phyloP scores from a whole-genome alignment of 352 stramenopile genomes.

The Globisporangium okanoganense region DNA sequence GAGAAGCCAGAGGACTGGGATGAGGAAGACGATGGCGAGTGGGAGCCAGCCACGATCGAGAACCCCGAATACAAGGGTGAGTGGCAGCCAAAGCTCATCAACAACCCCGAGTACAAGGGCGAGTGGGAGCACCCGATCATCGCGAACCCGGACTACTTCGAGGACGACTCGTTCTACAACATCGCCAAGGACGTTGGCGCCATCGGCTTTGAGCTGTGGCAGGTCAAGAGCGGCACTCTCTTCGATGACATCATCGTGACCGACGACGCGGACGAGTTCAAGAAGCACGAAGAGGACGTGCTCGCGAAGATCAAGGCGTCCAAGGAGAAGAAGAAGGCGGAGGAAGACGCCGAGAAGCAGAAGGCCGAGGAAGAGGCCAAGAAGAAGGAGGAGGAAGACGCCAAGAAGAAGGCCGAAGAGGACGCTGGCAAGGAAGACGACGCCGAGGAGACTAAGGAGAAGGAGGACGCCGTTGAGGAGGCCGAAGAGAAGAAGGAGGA shows the following conservation, averaged over 20 bases:
- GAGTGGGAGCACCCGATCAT: conserved; percentile 96
- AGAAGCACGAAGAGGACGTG: conserved; percentile 94
- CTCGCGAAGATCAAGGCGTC: conserved; percentile 86
- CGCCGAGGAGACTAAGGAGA: conserved; percentile 14
- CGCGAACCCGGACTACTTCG: conserved; percentile 96
- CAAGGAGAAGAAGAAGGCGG: conserved; percentile 71
- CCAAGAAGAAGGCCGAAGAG: conserved; percentile 53
- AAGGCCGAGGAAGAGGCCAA: conserved; percentile 68
- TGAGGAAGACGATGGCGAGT: conserved; percentile 98
- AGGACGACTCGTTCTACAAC: conserved; percentile 94
- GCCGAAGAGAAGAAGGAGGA: conserved; percentile 18
- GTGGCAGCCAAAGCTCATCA: conserved; percentile 98
- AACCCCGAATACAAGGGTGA: conserved; percentile 99
- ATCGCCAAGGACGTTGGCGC: conserved; percentile 94
- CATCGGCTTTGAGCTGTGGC: conserved; percentile 99
- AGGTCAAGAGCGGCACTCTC: conserved; percentile 97
- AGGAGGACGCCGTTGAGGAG: conserved; percentile 14
- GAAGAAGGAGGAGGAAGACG: conserved; percentile 71
- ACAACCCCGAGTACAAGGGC: conserved; percentile 99
- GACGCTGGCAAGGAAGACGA: conserved; percentile 45
- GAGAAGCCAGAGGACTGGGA: conserved; percentile 98
- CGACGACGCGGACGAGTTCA: conserved; percentile 95
- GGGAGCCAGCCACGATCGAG: conserved; percentile 93
- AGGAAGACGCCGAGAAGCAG: conserved; percentile 70
- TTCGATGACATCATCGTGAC: conserved; percentile 99